Percentiles rank a stretch among this genome's conserved stretches.
These are phyloP conservation scores for Aspergillus sp. DNA, from an alignment of 2,329 filamentous ascomycete species.

Conservation along the genomic window DNA sequence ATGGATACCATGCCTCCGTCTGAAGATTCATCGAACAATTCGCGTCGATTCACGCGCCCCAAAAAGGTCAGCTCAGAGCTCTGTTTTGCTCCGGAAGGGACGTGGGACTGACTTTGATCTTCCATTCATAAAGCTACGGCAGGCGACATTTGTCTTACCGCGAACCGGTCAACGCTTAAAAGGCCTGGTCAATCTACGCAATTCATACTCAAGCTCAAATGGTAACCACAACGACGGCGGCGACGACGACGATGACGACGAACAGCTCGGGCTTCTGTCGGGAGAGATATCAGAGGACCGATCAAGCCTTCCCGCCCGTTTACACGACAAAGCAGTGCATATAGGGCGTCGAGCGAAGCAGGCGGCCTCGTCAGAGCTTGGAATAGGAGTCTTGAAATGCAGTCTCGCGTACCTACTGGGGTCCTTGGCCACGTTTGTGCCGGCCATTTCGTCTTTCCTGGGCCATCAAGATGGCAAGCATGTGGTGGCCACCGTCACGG, in stretches of 20 bases:
- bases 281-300: constrained; percentile 20
- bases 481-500: constrained; percentile 87
- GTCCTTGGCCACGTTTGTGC: constrained; percentile 81
- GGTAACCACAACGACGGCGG: constrained; percentile 32
- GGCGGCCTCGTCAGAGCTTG: constrained; percentile 70
- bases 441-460: constrained; percentile 68
- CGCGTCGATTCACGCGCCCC: constrained; percentile 33
- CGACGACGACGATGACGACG: constrained; percentile 38
- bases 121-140: constrained; percentile 59
- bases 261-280: constrained; percentile 35
- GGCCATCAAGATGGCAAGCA: constrained; percentile 90
- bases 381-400: constrained; percentile 83
- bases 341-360: constrained; percentile 46
- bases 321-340: constrained; percentile 33
- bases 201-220: constrained; percentile 41
- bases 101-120: not conserved
- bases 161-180: constrained; percentile 80
- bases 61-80: constrained; percentile 26
- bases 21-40: constrained; percentile 29
- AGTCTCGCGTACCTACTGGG: constrained; percentile 85
- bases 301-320: constrained; percentile 14
- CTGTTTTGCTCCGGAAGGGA: constrained; percentile 1
- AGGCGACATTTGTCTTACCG: constrained; percentile 84
- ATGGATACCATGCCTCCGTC: constrained; percentile 28
- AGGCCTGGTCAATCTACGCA: constrained; percentile 74